Evolutionary conservation across 495 filamentous ascomycete genomes (phyloP), one percentile per base, ranked within the genome.

Genomic region (Daldinia vernicosa): DNA sequence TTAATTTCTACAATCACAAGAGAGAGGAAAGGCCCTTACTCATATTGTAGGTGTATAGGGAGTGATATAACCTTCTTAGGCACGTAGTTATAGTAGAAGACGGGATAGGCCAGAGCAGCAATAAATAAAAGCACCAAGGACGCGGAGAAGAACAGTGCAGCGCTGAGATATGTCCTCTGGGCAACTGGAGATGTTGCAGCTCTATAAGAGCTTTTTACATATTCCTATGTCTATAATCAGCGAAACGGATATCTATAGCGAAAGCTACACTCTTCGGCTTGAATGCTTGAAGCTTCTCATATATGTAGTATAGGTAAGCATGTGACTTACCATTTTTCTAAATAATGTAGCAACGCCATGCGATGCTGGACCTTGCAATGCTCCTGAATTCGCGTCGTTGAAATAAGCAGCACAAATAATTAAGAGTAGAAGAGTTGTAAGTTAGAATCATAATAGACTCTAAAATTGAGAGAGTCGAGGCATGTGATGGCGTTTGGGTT

Each of bases 41-140:
- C 89, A 79, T 93, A 97, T 77, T 97, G 93, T 28, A 98, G 76
- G 80, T 97, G 88, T 7, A 97, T 83, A 15, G 88, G 83, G 35
- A 90, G 84, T 26, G 88, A 84, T 57, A 87, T 81, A 32, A 84
- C 75, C 39, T 91, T 83, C 54, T 91, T 88, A 0, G 95, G 95
- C 33, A 99, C 89, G 78, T 92, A 93, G 66, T 87, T 86, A 76
- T 88, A 84, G 82, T 97, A 98, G 77, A 97, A 95, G 8, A 92
- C 73, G 17, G 85, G 80, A 76, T 97, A 97, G 6, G 89, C 89
- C 24, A 90, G 58, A 2, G 84, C 82, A 1, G 93, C 89, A 22
- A 92, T 76, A 19, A 80, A 85, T 30, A 92, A 76, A 43, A 97
- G 84, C 37, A 86, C 71, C 7, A 87, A 30, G 12, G 85, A 87